These are phyloP conservation scores for Exophiala lecanii-corni DNA, from an alignment of 2,329 filamentous ascomycete species.

Conservation along the genomic window DNA sequence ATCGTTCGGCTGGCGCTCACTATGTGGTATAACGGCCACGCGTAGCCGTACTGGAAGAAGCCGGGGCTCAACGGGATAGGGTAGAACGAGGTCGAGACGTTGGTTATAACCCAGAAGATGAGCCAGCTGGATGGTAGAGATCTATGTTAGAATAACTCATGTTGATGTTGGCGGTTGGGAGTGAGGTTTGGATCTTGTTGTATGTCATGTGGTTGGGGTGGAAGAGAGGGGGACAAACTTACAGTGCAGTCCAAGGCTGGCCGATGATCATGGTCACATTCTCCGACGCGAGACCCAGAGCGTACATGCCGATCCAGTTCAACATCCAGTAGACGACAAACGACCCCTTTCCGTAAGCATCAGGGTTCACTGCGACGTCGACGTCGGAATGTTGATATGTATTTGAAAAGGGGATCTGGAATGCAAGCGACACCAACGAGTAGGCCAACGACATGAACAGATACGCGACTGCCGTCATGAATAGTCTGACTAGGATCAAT, in stretches of 20 bases:
- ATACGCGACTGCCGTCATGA: conserved; percentile 52
- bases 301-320: conserved; percentile 60
- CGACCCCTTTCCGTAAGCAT: conserved; percentile 53
- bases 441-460: conserved; percentile 60
- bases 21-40: conserved; percentile 59
- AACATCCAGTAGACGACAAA: conserved; percentile 62
- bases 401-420: conserved; percentile 58
- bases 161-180: no score
- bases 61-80: conserved; percentile 53
- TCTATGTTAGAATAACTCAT: no score
- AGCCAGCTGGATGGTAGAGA: conserved; percentile 50
- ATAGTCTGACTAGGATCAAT: conserved; percentile 40
- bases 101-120: conserved; percentile 65
- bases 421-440: conserved; percentile 59
- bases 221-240: no score
- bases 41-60: conserved; percentile 61
- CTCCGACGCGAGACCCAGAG: conserved; percentile 59
- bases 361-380: conserved; percentile 39
- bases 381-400: conserved; percentile 36
- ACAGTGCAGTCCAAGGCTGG: conserved; percentile 52
- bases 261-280: conserved; percentile 61
- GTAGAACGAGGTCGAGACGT: conserved; percentile 59
- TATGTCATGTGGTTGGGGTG: no score
- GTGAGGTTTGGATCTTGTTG: no score
- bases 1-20: conserved; percentile 58